These are phyloP conservation scores for Chlorella ohadii DNA, from an alignment of 139 green algal genomes.

Conservation along the genomic window DNA sequence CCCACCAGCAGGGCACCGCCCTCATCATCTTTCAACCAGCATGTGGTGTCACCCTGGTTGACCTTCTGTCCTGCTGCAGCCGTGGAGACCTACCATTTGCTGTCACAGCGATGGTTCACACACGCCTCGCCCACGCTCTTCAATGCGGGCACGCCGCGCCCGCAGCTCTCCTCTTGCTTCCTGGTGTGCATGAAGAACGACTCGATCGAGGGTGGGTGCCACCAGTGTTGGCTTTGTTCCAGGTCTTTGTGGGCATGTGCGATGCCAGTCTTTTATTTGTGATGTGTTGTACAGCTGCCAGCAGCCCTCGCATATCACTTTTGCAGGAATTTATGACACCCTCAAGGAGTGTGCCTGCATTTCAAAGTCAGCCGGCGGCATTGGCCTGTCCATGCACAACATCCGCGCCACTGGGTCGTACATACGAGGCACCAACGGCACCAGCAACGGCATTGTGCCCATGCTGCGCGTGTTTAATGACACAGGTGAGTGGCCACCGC, in stretches of 20 bases:
- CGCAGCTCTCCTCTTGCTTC: constrained; percentile 97
- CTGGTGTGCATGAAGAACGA: constrained; percentile 95
- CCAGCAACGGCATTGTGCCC: constrained; percentile 97
- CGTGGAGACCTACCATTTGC: constrained; percentile 90
- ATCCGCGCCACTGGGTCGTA: constrained; percentile 93
- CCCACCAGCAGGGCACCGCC: no score
- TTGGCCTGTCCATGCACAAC: constrained; percentile 97
- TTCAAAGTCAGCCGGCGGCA: constrained; percentile 95
- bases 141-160: constrained; percentile 95
- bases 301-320: not conserved
- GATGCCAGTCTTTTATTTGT: not conserved
- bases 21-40: no score
- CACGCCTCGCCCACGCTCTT: constrained; percentile 99
- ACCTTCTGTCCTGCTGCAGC: constrained; percentile 30
- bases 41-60: no score
- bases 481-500: constrained; percentile 59
- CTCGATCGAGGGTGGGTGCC: constrained; percentile 84
- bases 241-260: not conserved
- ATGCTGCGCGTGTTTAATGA: constrained; percentile 99
- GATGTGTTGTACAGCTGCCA: no score
- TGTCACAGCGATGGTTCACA: constrained; percentile 97
- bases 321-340: constrained; percentile 97
- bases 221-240: not conserved
- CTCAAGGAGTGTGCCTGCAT: constrained; percentile 99
- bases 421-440: constrained; percentile 99